Base-by-base conservation (phyloP, 2,329 filamentous ascomycete species). In the Elsinoe necatrix region DNA sequence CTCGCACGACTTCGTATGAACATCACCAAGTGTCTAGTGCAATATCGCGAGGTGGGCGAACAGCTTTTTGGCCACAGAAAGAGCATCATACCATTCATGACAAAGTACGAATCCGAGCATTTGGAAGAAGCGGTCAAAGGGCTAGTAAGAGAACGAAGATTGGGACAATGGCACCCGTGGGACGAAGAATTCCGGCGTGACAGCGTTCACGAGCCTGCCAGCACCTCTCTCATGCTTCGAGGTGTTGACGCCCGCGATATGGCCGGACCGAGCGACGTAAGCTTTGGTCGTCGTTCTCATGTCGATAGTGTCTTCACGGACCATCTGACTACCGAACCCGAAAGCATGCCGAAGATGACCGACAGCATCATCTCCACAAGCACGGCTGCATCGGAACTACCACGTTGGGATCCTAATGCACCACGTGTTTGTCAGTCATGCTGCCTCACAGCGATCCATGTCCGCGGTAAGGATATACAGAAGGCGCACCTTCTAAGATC, bases 1-100 rank as follows among this genome's bases (percentile, higher is more conserved):
- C 71, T 78, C 1, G 75, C 73, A 0, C 67, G 75, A 12, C 64
- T 78, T 43, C 75, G 75, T 4, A 77, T 77, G 75, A 74, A 71
- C 1, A 72, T 76, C 3, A 68, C 70, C 1, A 73, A 77, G 61
- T 76, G 72, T 39, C 64, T 78, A 23, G 72, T 75, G 20, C 69
- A 76, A 35, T 77, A 77, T 59, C 67, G 73, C 4, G 65, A 68
- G 58, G 74, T 78, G 3, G 75, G 75, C 27, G 68, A 77, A 18
- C 71, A 76, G 55, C 66, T 78, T 1, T 77, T 78, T 60, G 75
- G 75, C 1, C 70, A 70, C 35, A 65, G 70, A 12, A 66, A 75
- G 51, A 75, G 69, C 56, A 64, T 68, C 25, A 62, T 78, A 2
- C 75, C 75, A 0, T 63, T 78, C 18, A 71, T 70, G 16, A 78